A percentile compares a stretch with the other conserved stretches of the same genome.
Evolutionary conservation across 2,329 filamentous ascomycete species (phyloP).

Genomic region (Botrytis aclada): DNA sequence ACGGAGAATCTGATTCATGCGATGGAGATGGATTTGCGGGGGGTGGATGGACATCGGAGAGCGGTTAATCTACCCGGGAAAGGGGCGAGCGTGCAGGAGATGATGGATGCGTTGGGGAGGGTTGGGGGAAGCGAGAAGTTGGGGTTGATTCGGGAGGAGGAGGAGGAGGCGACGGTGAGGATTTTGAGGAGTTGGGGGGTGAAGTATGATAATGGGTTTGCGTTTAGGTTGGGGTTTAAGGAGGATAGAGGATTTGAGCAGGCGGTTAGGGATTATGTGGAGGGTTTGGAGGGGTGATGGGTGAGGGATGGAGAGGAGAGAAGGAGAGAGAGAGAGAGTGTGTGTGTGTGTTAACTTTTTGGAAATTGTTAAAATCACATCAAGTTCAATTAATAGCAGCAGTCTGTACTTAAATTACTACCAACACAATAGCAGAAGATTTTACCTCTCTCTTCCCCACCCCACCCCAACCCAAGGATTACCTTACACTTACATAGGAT

Average conservation of each 20-base stretch:
- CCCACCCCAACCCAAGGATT: accelerated
- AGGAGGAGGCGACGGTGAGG: conserved; percentile 51
- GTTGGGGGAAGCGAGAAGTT: conserved; percentile 55
- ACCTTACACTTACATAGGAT: background rate
- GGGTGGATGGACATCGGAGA: conserved; percentile 41
- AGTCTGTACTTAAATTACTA: background rate
- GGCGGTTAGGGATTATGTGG: conserved; percentile 52
- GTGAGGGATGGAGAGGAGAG: background rate
- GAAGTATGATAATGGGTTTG: conserved; percentile 52
- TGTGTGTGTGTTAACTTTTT: accelerated
- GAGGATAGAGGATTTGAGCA: conserved; percentile 52
- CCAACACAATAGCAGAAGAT: background rate
- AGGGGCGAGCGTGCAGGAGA: conserved; percentile 55
- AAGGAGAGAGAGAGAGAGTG: background rate
- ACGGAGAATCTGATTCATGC: conserved; percentile 51
- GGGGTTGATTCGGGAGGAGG: conserved; percentile 52
- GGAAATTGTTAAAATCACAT: background rate
- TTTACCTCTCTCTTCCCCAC: accelerated
- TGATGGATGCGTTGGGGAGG: conserved; percentile 56
- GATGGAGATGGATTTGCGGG: conserved; percentile 43
- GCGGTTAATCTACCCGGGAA: conserved; percentile 58
- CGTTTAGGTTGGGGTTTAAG: conserved; percentile 50
- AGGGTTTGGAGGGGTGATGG: conserved; percentile 23
- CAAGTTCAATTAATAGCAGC: background rate
- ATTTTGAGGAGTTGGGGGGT: conserved; percentile 60